These are phyloP conservation scores for Didymella keratinophila DNA, from an alignment of 2,329 filamentous ascomycete genomes.

Conservation along the genomic window DNA sequence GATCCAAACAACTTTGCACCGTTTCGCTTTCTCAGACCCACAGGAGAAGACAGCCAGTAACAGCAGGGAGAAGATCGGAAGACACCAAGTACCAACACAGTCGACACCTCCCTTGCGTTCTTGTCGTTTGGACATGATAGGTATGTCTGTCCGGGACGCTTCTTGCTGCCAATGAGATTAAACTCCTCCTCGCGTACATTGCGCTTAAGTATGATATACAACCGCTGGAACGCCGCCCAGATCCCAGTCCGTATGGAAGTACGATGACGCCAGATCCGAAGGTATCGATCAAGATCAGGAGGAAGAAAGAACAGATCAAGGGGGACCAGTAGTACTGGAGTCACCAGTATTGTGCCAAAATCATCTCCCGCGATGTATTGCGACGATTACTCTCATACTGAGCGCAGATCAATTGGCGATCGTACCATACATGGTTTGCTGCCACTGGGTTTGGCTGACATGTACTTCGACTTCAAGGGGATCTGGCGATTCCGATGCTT, in stretches of 20 bases:
- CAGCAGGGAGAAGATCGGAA: neutral
- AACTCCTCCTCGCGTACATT: slow-evolving; percentile 5
- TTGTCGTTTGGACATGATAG: neutral
- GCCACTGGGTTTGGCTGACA: too few species aligned
- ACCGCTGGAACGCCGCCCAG: neutral
- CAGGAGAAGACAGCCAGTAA: neutral
- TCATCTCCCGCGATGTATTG: too few species aligned
- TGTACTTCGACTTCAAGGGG: too few species aligned
- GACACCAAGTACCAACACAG: neutral
- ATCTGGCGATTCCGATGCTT: too few species aligned
- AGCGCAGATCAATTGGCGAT: too few species aligned
- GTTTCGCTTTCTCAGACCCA: neutral
- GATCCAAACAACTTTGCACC: neutral
- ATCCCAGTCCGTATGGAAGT: neutral
- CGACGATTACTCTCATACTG: too few species aligned
- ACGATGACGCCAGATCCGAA: neutral
- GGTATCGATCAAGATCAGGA: neutral
- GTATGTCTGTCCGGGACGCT: slow-evolving; percentile 1
- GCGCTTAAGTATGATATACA: slow-evolving; percentile 2
- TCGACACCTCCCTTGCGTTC: neutral
- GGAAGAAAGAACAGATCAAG: neutral
- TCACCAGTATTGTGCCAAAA: too few species aligned
- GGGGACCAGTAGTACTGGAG: too few species aligned
- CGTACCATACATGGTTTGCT: too few species aligned
- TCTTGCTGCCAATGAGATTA: slow-evolving; percentile 1